Evolutionary conservation across 176 grass and related monocot species (phyloP).

Genomic region (Oryza meyeriana): DNA sequence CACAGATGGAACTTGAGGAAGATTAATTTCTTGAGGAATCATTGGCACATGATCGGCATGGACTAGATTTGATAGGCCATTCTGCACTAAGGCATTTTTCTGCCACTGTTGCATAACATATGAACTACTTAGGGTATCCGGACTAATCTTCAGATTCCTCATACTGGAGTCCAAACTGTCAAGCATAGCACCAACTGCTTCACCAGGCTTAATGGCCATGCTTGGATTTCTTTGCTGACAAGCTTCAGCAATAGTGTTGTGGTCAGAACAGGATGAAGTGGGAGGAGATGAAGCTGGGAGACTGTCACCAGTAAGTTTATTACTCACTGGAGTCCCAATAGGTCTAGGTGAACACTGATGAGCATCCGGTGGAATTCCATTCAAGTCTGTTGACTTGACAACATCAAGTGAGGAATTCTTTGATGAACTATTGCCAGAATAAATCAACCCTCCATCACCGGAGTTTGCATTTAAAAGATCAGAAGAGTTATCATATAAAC

Average conservation of each 20-base stretch:
- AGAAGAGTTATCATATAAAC: conserved; percentile 46
- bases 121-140: conserved; percentile 24
- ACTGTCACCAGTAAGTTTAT: conserved; percentile 18
- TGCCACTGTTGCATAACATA: conserved; percentile 32
- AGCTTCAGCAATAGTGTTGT: conserved; percentile 5
- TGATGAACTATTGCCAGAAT: conserved; percentile 28
- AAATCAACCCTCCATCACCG: conserved; percentile 22
- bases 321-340: conserved; percentile 29
- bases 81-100: conserved; percentile 28
- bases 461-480: conserved; percentile 46
- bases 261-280: conserved; percentile 35
- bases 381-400: conserved; percentile 26
- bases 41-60: conserved; percentile 34
- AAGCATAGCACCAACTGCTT: conserved; percentile 19
- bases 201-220: conserved; percentile 8
- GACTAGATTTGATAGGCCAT: conserved; percentile 6
- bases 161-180: conserved; percentile 40
- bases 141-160: conserved; percentile 47
- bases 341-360: conserved; percentile 18
- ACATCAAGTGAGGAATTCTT: conserved; percentile 41
- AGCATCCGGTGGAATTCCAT: conserved; percentile 16
- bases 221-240: conserved; percentile 34
- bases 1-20: conserved; percentile 34
- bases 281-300: conserved; percentile 6
- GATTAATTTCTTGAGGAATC: conserved; percentile 39